Evolutionary conservation across 208 protist species (phyloP).

Genomic region (Borovskyia barvae): DNA sequence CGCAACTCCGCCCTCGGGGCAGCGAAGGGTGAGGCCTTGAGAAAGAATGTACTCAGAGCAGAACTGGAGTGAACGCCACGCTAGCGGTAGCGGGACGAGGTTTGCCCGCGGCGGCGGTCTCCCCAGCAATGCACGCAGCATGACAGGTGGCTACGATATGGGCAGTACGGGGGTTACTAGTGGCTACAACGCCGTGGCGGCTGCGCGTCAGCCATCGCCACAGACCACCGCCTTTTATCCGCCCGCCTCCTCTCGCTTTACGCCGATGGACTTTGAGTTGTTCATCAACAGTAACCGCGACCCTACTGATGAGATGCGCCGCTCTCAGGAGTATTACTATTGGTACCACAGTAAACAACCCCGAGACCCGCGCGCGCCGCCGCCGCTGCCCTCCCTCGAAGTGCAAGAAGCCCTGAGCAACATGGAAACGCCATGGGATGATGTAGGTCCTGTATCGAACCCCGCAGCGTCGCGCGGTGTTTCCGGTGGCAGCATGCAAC

Average conservation of each 20-base stretch:
- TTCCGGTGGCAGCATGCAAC: neutral
- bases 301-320: conserved; percentile 80
- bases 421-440: conserved; percentile 73
- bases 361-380: conserved; percentile 61
- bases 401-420: conserved; percentile 54
- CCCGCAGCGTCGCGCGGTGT: conserved; percentile 1
- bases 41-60: conserved; percentile 42
- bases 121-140: neutral
- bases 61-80: conserved; percentile 25
- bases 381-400: conserved; percentile 65
- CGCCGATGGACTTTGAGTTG: conserved; percentile 85
- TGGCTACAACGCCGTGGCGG: conserved; percentile 13
- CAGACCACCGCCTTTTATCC: conserved; percentile 23
- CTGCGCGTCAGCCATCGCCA: conserved; percentile 15
- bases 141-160: conserved; percentile 12
- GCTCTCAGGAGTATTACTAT: conserved; percentile 80
- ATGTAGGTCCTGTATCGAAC: conserved; percentile 14
- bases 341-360: conserved; percentile 80
- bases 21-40: neutral
- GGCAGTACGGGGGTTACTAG: conserved; percentile 4
- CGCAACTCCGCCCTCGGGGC: no score
- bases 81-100: neutral
- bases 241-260: conserved; percentile 47
- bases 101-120: conserved; percentile 2
- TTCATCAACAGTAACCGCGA: conserved; percentile 73